Evolutionary conservation across 352 stramenopile species (phyloP).

Genomic region (Thraustotheca clavata): DNA sequence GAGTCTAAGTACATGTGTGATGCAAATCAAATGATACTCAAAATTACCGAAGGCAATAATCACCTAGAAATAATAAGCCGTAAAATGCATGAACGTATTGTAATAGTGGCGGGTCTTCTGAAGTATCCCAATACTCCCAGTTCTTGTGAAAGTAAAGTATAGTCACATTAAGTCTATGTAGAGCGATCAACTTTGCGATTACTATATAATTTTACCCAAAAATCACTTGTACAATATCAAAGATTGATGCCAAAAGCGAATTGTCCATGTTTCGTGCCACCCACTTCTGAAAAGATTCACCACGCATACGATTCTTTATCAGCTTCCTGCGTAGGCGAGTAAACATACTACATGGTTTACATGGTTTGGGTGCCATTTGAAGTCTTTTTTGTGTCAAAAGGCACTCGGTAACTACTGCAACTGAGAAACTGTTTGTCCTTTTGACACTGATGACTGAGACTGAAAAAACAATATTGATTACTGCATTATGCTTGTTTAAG

Average conservation of each 20-base stretch:
- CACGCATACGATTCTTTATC: slow-evolving; percentile 13
- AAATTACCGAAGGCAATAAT: not conserved
- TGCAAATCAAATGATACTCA: not conserved
- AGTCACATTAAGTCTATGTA: slow-evolving; percentile 5
- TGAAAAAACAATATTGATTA: not conserved
- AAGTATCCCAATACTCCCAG: not conserved
- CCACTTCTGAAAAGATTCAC: slow-evolving; percentile 12
- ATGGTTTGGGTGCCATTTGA: not conserved
- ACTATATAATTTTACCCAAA: not conserved
- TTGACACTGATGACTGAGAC: not conserved
- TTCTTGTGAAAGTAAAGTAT: slow-evolving; percentile 17
- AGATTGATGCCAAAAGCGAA: not conserved
- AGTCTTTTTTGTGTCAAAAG: not conserved
- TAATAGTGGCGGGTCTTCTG: not conserved
- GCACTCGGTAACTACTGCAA: not conserved
- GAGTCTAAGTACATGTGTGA: slow-evolving; percentile 13
- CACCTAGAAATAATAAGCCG: not conserved
- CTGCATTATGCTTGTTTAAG: not conserved
- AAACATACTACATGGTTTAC: not conserved
- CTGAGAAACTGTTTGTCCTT: not conserved
- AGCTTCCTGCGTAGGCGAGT: slow-evolving; percentile 8
- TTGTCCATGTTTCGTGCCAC: slow-evolving; percentile 19
- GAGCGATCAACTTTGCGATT: too few relatives aligned
- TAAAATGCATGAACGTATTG: not conserved
- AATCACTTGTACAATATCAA: slow-evolving; percentile 21